Base-by-base conservation (phyloP, 768 basidiomycete species). In the Leucocoprinus birnbaumii region DNA sequence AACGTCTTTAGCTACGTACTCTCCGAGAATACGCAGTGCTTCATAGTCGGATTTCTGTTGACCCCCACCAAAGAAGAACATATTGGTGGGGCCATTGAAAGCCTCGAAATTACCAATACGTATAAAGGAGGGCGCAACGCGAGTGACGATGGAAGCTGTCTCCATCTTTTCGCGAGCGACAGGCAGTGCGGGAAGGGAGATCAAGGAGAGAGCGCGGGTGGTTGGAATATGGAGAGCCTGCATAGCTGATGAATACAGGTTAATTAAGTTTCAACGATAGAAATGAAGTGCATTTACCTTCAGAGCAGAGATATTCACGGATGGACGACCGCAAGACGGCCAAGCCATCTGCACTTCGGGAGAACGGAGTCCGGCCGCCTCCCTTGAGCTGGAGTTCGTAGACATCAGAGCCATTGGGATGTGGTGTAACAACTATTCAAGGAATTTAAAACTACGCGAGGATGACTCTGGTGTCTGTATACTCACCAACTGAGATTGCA, bases 341-440 rank as follows among this genome's bases (percentile, higher is more conserved):
- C 16, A 99, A 78, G 0, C 97, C 97, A 67, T 98, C 97, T 2
- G 97, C 96, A 49, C 78, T 80, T 22, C 97, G 81, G 0, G 92
- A 91, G 72, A 95, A 98, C 0, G 97, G 95, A 1, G 96, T 98
- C 10, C 97, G 79, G 0, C 97, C 97, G 0, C 87, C 83, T 1
- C 97, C 97, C 67, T 98, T 99, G 60, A 99, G 81, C 68, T 98
- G 97, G 8, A 99, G 76, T 64, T 99, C 97, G 62, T 86, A 89
- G 0, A 73, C 72, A 3, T 76, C 72, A 2, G 80, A 77, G 43
- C 83, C 74, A 6, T 71, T 65, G 0, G 86, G 85, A 56, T 90
- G 85, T 0, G 88, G 84, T 0, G 91, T 92, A n/a, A 85, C 85
- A 54, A 91, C 91, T 92, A 57, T 47, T 46, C 14, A 46, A 58